A percentile compares a stretch with the other conserved stretches of the same genome.
Conservation (phyloP, 164 flowering plant species). For the Vitis riparia region DNA sequence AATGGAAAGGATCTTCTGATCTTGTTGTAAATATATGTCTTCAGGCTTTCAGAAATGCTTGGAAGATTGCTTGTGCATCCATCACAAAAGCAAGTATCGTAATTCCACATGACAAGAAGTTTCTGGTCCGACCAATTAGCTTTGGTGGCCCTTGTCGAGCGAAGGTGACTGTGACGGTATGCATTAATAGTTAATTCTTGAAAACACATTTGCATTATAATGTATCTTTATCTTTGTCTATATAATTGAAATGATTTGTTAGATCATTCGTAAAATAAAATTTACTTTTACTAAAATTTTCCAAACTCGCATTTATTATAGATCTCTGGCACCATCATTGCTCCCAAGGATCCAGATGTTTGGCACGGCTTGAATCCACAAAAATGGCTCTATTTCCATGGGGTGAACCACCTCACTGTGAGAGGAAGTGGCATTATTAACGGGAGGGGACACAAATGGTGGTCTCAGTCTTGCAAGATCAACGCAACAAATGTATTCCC, state of each 20-base stretch:
- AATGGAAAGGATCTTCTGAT: neutral
- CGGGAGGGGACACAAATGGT: constrained; percentile 94
- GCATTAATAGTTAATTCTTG: neutral
- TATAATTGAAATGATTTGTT: neutral
- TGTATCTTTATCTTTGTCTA: neutral
- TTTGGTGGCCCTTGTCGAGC: constrained; percentile 68
- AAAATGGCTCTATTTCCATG: constrained; percentile 84
- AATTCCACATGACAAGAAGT: constrained; percentile 51
- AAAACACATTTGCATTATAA: neutral
- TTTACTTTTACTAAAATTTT: constrained; percentile 1
- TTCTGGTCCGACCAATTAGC: constrained; percentile 57
- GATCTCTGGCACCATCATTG: constrained; percentile 72
- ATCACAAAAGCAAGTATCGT: constrained; percentile 34
- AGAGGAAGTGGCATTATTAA: constrained; percentile 75
- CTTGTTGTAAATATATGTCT: constrained; percentile 3
- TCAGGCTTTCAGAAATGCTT: constrained; percentile 70
- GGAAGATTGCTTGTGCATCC: constrained; percentile 72
- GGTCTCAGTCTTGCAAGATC: constrained; percentile 84
- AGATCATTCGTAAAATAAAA: neutral
- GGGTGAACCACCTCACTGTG: constrained; percentile 60
- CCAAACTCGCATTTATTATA: constrained; percentile 20
- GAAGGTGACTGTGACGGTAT: too few relatives aligned
- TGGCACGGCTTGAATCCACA: constrained; percentile 68
- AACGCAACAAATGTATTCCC: constrained; percentile 55
- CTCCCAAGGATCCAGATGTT: constrained; percentile 68